A percentile compares a stretch with the other conserved stretches of the same genome.
Evolutionary conservation across 2,329 filamentous ascomycete genomes (phyloP).

Genomic region (Pseudogymnoascus pannorum): DNA sequence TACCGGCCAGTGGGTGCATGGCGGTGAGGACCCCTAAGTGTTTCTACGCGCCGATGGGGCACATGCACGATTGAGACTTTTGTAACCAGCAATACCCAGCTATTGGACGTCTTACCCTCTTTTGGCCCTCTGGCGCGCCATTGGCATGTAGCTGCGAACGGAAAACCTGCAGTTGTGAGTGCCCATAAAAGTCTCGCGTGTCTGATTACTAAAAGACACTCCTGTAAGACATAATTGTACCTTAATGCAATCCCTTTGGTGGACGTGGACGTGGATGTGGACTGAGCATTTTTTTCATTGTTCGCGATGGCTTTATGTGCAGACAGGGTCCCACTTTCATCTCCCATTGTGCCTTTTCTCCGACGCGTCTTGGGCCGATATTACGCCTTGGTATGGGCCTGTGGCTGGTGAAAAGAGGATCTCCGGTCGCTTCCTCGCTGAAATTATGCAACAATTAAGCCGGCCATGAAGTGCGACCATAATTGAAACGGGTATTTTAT

Average conservation of each 20-base stretch:
- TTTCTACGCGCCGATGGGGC: slow-evolving; percentile 1
- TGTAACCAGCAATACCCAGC: background rate
- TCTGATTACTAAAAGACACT: slow-evolving; percentile 7
- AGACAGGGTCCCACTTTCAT: background rate
- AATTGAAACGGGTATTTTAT: background rate
- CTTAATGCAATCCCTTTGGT: background rate
- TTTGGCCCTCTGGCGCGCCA: background rate
- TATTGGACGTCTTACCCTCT: background rate
- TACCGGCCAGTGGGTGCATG: background rate
- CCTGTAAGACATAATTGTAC: slow-evolving; percentile 1
- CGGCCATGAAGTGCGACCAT: background rate
- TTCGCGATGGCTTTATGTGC: background rate
- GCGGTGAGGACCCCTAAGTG: slow-evolving; percentile 7
- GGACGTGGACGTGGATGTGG: background rate
- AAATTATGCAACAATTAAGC: background rate
- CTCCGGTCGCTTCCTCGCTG: background rate
- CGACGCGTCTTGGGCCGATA: slow-evolving; percentile 2
- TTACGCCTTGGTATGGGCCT: background rate
- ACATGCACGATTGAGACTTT: slow-evolving; percentile 2
- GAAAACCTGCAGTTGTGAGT: background rate
- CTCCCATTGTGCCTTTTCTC: background rate
- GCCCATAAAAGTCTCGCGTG: background rate
- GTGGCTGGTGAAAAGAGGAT: slow-evolving; percentile 4
- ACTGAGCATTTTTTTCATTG: background rate
- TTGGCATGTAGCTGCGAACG: background rate